Base-by-base conservation (phyloP, 2,329 filamentous ascomycete species). In the Microcera coccophila region DNA sequence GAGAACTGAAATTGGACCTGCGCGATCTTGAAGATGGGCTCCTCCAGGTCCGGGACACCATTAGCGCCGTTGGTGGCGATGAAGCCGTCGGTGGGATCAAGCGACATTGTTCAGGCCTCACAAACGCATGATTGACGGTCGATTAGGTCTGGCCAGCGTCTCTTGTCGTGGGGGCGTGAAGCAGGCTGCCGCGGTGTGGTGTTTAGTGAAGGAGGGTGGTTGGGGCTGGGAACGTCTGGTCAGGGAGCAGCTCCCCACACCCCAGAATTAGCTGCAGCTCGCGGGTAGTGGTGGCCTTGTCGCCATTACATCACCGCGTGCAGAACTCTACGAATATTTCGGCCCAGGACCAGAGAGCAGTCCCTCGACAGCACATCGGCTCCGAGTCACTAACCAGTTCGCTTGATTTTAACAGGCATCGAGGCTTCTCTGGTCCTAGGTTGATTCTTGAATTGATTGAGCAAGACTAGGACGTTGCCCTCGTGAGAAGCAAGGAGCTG, bases 1-100 rank as follows among this genome's bases (percentile, higher is more conserved):
- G 88, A 85, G 75, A 98, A 98, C 65, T 93, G 87, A 50, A 97
- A 82, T 72, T 94, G 85, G 29, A 97, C 93, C 50, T 81, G 83
- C 69, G 95, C 87, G 62, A 97, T 83, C 63, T 93, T 87, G 74
- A 98, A 98, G 69, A 98, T 95, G 55, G 91, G 90, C 45, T 82
- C 75, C 56, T 83, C 78, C 50, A 79, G 72, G 48, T 64, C 64
- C 46, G 82, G 71, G 63, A 75, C 78, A 55, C 66, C 78, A 58
- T 79, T 76, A 60, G 67, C 65, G n/a, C n/a, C n/a, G 29, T 32
- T 32, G 65, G 74, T 78, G 61, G 82, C 79, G 62, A 81, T 79
- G 72, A 90, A 89, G 73, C 85, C 85, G 71, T 80, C 82, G 45
- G 54, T 58, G 41, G 58, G 54, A 57, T 66, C 60, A 53, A 68